These are phyloP conservation scores for Marasmius fiardii DNA, from an alignment of 1,284 basidiomycete species.

Conservation along the genomic window DNA sequence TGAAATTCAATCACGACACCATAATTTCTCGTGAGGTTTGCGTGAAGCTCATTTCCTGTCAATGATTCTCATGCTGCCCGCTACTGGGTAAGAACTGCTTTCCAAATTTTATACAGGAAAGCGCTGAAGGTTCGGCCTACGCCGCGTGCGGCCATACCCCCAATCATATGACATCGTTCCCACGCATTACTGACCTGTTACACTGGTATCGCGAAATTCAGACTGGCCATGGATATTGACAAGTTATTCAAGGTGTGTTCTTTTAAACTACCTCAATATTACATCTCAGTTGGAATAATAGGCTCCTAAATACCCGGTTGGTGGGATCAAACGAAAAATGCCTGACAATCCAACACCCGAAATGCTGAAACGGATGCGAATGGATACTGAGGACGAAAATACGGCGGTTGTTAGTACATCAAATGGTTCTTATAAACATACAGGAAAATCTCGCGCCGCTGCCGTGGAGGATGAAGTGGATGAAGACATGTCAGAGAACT, in stretches of 20 bases:
- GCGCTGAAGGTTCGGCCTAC: too few relatives aligned
- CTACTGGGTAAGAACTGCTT: too few relatives aligned
- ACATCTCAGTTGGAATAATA: conserved; percentile 23
- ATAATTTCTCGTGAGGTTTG: too few relatives aligned
- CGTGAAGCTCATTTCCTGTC: too few relatives aligned
- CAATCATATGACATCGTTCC: too few relatives aligned
- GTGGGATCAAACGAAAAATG: conserved; percentile 74
- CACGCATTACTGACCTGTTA: too few relatives aligned
- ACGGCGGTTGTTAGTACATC: conserved; percentile 2
- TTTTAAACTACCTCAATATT: conserved; percentile 1
- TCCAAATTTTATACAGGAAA: too few relatives aligned
- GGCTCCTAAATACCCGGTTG: conserved; percentile 67
- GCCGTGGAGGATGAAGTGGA: conserved; percentile 45
- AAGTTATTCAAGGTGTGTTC: conserved; percentile 71
- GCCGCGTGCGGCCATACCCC: too few relatives aligned
- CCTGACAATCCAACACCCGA: conserved; percentile 81
- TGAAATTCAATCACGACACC: too few relatives aligned
- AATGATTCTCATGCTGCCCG: too few relatives aligned
- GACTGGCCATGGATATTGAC: conserved; percentile 78
- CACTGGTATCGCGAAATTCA: too few relatives aligned
- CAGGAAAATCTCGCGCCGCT: conserved; percentile 39
- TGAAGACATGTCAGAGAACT: conserved; percentile 34
- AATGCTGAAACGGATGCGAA: conserved; percentile 73
- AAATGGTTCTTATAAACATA: neutral
- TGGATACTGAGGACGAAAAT: conserved; percentile 37